phyloP scores from a whole-genome alignment of 2,329 filamentous ascomycete genomes.

The Colletotrichum shisoi region DNA sequence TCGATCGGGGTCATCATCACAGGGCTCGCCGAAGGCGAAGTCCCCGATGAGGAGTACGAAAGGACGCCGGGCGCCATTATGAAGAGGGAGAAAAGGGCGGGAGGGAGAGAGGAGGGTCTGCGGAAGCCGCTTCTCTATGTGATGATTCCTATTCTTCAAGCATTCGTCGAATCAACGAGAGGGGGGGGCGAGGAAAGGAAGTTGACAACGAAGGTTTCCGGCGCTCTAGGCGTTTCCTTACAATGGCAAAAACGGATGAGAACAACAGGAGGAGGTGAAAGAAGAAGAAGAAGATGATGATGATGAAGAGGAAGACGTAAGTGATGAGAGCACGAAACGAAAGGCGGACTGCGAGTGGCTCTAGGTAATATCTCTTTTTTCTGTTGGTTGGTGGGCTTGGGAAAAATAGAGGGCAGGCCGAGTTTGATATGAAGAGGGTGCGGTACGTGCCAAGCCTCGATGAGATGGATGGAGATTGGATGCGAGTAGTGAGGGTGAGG shows the following conservation, averaged over 20 bases:
- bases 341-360: slow-evolving; percentile 33
- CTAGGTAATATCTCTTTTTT: slow-evolving; percentile 21
- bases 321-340: slow-evolving; percentile 30
- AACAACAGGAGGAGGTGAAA: not conserved
- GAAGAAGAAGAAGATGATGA: not conserved
- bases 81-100: not conserved
- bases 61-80: slow-evolving; percentile 39
- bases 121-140: slow-evolving; percentile 33
- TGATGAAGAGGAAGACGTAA: not conserved
- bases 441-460: slow-evolving; percentile 38
- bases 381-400: slow-evolving; percentile 8
- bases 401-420: slow-evolving; percentile 24
- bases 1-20: slow-evolving; percentile 39
- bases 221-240: slow-evolving; percentile 37
- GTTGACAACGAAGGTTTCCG: slow-evolving; percentile 30
- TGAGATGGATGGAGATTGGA: slow-evolving; percentile 22
- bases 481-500: no score
- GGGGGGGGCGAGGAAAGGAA: slow-evolving; percentile 1
- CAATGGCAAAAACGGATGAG: slow-evolving; percentile 2
- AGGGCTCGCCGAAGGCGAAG: slow-evolving; percentile 40
- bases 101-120: slow-evolving; percentile 11
- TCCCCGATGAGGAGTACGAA: slow-evolving; percentile 40
- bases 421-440: slow-evolving; percentile 34
- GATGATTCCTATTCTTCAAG: slow-evolving; percentile 27
- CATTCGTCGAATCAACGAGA: slow-evolving; percentile 37